Evolutionary conservation across 148 eudicot species (phyloP), one percentile per base, ranked within the genome.

Genomic region (Dysphania ambrosioides): DNA sequence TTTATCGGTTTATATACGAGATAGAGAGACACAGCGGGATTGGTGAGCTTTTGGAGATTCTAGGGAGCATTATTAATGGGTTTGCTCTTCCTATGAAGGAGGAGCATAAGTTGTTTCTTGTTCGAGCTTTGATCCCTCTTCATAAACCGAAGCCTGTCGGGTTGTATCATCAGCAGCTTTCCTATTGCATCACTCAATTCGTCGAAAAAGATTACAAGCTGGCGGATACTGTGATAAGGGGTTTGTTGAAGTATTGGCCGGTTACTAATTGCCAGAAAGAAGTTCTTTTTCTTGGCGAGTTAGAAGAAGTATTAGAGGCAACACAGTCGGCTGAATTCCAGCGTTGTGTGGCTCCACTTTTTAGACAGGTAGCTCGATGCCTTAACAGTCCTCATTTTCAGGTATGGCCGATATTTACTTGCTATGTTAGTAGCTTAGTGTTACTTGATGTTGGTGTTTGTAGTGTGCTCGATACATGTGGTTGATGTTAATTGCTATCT

Each of bases 81-180:
- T 90, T 90, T 80, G 96, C 96, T 40, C 73, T 91, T 85, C 97
- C 97, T 9, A 89, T 91, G 93, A 91, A 91, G 77, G 93, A 91
- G 83, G 97, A 91, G 81, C 97, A 91, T 57, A 91, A 89, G 79
- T 68, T 91, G 79, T 91, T 91, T 73, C 92, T 91, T 74, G 83
- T 83, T 65, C 81, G 93, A 62, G 89, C 86, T 31, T 76, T 91
- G 49, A 91, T 91, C 69, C 97, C 97, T 24, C 87, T 91, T 21
- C 97, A 91, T 85, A 91, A 91, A 71, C 97, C 97, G 18, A 91
- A 87, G 80, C 73, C 90, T 16, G 61, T 89, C 44, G 82, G 82
- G 15, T 0, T 85, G 77, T 91, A 91, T 82, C 97, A 91, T 81
- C 91, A 83, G 77, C 97, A 91, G 78, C 77, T 91, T 12, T 83